phyloP scores from a whole-genome alignment of 2,329 filamentous ascomycete genomes.

The Taxawa tesnikishii region DNA sequence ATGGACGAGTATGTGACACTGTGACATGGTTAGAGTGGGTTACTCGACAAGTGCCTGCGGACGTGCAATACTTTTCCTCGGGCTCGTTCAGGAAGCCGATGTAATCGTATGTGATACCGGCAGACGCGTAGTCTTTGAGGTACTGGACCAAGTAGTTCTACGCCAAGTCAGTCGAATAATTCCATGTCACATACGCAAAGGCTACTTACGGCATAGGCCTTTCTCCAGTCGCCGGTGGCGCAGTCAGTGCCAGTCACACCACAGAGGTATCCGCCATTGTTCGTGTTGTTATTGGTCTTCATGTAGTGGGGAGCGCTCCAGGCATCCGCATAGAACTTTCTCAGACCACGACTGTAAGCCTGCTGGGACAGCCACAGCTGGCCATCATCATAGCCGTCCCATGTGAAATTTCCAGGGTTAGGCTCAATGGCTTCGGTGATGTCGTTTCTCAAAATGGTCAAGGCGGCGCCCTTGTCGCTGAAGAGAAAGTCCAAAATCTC shows the following conservation, averaged over 20 bases:
- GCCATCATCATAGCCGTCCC: constrained; percentile 34
- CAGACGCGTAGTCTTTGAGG: constrained; percentile 27
- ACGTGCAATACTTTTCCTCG: constrained; percentile 14
- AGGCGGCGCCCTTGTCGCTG: constrained; percentile 33
- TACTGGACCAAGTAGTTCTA: constrained; percentile 29
- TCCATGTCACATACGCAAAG: background rate
- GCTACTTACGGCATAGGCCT: constrained; percentile 32
- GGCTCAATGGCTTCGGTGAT: constrained; percentile 16
- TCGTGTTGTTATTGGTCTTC: constrained; percentile 31
- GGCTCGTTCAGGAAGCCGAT: constrained; percentile 34
- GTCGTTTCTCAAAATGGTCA: constrained; percentile 38
- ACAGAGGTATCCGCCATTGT: constrained; percentile 33
- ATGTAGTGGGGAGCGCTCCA: constrained; percentile 41
- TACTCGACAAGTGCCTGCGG: no score
- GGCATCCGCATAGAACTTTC: constrained; percentile 35
- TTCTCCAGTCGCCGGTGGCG: constrained; percentile 32
- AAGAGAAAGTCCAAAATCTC: constrained; percentile 35
- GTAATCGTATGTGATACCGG: constrained; percentile 27
- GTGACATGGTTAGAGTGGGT: no score
- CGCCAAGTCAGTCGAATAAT: constrained; percentile 10
- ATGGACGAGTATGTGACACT: constrained; percentile 33
- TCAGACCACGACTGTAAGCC: constrained; percentile 32
- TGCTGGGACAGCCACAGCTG: constrained; percentile 42
- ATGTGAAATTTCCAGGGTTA: constrained; percentile 32
- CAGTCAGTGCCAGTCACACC: constrained; percentile 29